A percentile compares a stretch with the other conserved stretches of the same genome.
Evolutionary conservation across 306 rosid species (phyloP).

Genomic region (Castanopsis chinensis): DNA sequence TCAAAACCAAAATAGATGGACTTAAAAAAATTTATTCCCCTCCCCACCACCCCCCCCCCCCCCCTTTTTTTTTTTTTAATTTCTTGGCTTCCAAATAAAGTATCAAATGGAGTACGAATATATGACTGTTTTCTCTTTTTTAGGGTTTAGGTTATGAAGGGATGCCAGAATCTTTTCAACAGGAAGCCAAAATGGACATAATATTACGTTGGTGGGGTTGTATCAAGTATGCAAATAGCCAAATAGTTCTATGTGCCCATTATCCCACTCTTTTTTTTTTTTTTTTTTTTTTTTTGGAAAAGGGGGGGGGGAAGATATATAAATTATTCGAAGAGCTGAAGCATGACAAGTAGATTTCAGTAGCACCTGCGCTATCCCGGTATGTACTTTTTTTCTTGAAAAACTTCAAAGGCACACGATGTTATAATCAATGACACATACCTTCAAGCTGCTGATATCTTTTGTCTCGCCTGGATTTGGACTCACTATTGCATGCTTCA

Average conservation of each 20-base stretch:
- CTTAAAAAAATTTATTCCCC: neutral
- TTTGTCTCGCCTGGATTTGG: constrained; percentile 81
- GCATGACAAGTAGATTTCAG: constrained; percentile 1
- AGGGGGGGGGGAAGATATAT: too few relatives aligned
- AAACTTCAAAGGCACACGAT: constrained; percentile 4
- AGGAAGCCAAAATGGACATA: too few relatives aligned
- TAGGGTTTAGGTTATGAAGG: neutral
- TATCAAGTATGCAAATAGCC: too few relatives aligned
- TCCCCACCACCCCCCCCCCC: neutral
- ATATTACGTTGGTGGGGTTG: too few relatives aligned
- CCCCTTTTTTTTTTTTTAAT: rapidly evolving
- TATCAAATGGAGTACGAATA: neutral
- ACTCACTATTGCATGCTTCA: constrained; percentile 74
- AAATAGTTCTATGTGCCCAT: too few relatives aligned
- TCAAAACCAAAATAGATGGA: neutral
- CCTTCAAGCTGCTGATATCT: constrained; percentile 86
- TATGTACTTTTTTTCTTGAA: neutral
- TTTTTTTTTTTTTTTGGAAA: too few relatives aligned
- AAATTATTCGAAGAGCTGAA: too few relatives aligned
- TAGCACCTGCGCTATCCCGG: neutral
- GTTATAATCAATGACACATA: constrained; percentile 19
- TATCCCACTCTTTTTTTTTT: too few relatives aligned
- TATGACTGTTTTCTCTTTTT: neutral
- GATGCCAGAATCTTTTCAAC: too few relatives aligned
- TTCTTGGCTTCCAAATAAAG: neutral